Conservation (phyloP, 106 monocot genomes). For the Ottelia alismoides region DNA sequence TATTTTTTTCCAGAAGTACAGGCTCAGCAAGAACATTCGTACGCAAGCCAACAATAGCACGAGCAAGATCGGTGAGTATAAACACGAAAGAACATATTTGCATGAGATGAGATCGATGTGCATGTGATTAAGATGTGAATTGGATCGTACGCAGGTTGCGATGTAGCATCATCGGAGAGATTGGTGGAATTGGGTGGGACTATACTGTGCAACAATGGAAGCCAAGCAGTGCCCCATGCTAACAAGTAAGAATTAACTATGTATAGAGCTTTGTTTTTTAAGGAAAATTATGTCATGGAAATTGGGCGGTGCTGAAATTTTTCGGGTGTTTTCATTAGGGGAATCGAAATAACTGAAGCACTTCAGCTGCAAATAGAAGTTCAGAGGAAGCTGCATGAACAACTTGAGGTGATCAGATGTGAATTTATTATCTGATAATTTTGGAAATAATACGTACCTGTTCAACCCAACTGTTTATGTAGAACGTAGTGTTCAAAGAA, state of each 20-base stretch:
- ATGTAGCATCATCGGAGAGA: constrained; percentile 26
- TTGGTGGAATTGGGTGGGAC: constrained; percentile 24
- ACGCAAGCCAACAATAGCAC: constrained; percentile 23
- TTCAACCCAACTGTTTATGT: not conserved
- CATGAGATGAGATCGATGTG: not conserved
- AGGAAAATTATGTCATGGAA: not conserved
- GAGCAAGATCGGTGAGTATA: constrained; percentile 27
- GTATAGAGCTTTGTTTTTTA: not conserved
- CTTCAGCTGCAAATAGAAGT: too few species aligned
- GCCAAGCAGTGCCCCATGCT: too few species aligned
- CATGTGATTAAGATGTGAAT: not conserved
- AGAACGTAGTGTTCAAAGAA: constrained; percentile 51
- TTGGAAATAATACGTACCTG: not conserved
- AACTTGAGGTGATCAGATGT: constrained; percentile 87
- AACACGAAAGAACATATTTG: not conserved
- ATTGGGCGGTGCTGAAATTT: not conserved
- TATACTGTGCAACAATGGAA: constrained; percentile 8
- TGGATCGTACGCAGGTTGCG: too few species aligned
- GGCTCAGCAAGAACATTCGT: too few species aligned
- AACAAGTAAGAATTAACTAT: constrained; percentile 40
- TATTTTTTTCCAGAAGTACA: too few species aligned
- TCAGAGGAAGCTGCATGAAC: constrained; percentile 62
- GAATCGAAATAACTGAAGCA: too few species aligned
- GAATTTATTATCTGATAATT: too few species aligned
- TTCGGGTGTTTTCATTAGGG: constrained; percentile 14